Percentiles rank a stretch among this genome's conserved stretches.
These are phyloP conservation scores for Vanderwaltozyma tropicalis DNA, from an alignment of 805 yeast species.

Conservation along the genomic window DNA sequence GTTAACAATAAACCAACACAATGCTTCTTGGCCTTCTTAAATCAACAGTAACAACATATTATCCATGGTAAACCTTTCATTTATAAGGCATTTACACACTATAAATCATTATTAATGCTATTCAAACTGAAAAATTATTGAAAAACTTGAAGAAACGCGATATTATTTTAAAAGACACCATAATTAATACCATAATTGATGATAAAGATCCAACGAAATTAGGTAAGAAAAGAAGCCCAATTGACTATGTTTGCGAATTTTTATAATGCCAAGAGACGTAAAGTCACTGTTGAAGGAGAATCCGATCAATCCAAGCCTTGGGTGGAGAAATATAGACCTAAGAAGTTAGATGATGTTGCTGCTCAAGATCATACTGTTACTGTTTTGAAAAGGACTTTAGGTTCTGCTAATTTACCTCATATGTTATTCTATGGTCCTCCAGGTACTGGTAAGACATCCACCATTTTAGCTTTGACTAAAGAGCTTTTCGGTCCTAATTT, in stretches of 20 bases:
- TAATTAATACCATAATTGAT: no score
- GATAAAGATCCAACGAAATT: no score
- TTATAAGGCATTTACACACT: not conserved
- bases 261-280: slow-evolving; percentile 23
- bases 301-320: slow-evolving; percentile 48
- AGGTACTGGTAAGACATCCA: slow-evolving; percentile 88
- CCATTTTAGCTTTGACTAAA: slow-evolving; percentile 71
- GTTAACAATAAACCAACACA: not conserved
- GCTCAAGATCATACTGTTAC: slow-evolving; percentile 86
- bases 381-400: slow-evolving; percentile 67
- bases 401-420: slow-evolving; percentile 79
- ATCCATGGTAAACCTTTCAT: not conserved
- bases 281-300: slow-evolving; percentile 9
- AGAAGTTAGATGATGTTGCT: slow-evolving; percentile 71
- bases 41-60: not conserved
- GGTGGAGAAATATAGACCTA: slow-evolving; percentile 94
- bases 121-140: not conserved
- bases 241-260: slow-evolving; percentile 14
- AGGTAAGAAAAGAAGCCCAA: not conserved
- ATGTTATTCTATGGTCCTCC: slow-evolving; percentile 92
- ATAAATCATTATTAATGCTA: not conserved
- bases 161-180: no score
- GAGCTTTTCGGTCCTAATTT: slow-evolving; percentile 69
- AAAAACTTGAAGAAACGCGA: not conserved
- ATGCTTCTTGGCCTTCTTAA: not conserved